Conservation (phyloP, 2,329 filamentous ascomycete species). For the Talaromyces verruculosus region DNA sequence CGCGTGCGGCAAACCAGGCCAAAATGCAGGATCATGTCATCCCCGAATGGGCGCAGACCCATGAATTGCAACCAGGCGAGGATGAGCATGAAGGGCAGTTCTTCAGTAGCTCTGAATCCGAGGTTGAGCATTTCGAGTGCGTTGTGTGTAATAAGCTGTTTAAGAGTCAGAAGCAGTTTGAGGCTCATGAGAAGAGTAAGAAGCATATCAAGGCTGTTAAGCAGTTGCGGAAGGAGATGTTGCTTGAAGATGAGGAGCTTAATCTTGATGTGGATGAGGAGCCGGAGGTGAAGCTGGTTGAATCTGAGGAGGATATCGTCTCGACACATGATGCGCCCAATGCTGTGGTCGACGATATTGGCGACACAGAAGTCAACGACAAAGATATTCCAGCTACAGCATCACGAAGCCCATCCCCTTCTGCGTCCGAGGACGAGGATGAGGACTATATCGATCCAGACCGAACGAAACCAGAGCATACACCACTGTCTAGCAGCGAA, state of each 20-base stretch:
- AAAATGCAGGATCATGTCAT: conserved; percentile 64
- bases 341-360: no score
- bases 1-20: conserved; percentile 76
- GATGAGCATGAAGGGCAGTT: conserved; percentile 47
- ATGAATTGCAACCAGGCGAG: conserved; percentile 36
- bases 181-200: conserved; percentile 92
- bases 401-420: background rate
- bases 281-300: conserved; percentile 18
- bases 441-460: conserved; percentile 32
- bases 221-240: conserved; percentile 78
- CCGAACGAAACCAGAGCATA: conserved; percentile 31
- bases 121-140: conserved; percentile 61
- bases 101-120: conserved; percentile 47
- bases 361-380: background rate
- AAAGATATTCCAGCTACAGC: background rate
- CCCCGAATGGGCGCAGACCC: conserved; percentile 68
- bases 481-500: conserved; percentile 1
- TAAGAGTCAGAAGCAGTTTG: conserved; percentile 88
- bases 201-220: conserved; percentile 89
- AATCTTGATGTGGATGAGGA: conserved; percentile 16
- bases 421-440: conserved; percentile 7
- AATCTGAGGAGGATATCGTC: background rate
- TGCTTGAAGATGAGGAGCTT: conserved; percentile 66
- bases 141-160: conserved; percentile 67
- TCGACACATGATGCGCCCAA: background rate